Conservation (phyloP, 164 flowering plant species). For the Aristolochia californica region DNA sequence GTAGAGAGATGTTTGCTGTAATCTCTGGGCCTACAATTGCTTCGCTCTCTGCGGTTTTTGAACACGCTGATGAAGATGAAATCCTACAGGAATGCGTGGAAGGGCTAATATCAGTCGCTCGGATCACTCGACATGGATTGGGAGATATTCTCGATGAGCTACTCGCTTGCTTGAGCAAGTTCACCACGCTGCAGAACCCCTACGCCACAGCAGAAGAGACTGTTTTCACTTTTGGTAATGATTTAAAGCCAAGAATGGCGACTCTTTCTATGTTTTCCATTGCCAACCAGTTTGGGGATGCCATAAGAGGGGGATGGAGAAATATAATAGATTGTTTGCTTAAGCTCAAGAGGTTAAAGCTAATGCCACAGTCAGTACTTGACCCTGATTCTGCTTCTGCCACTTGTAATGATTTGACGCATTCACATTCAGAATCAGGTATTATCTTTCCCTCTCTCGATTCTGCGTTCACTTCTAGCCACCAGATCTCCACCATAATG, state of each 20-base stretch:
- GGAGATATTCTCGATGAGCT: constrained; percentile 81
- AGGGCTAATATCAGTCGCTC: constrained; percentile 55
- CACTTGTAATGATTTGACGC: constrained; percentile 18
- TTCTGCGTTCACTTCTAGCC: constrained; percentile 11
- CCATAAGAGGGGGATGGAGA: constrained; percentile 79
- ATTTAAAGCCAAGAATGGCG: constrained; percentile 80
- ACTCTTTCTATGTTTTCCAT: constrained; percentile 81
- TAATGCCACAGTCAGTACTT: constrained; percentile 67
- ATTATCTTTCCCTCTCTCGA: constrained; percentile 22
- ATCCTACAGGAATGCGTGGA: constrained; percentile 68
- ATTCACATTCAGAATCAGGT: constrained; percentile 32
- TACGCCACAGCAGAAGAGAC: constrained; percentile 88
- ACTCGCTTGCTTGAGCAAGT: constrained; percentile 68
- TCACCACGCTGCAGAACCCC: constrained; percentile 76
- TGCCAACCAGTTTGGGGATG: constrained; percentile 55
- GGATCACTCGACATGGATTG: constrained; percentile 58
- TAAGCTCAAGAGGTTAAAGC: constrained; percentile 67
- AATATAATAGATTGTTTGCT: constrained; percentile 79
- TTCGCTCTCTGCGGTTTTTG: constrained; percentile 62
- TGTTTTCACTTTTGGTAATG: constrained; percentile 58
- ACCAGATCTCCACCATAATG: constrained; percentile 25
- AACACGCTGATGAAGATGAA: constrained; percentile 74
- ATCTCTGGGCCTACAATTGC: constrained; percentile 81
- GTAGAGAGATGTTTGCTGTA: constrained; percentile 78
- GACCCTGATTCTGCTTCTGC: constrained; percentile 35